A percentile compares a stretch with the other conserved stretches of the same genome.
Conservation (phyloP, 2,329 filamentous ascomycete genomes). For the Domatiomyces globalis region DNA sequence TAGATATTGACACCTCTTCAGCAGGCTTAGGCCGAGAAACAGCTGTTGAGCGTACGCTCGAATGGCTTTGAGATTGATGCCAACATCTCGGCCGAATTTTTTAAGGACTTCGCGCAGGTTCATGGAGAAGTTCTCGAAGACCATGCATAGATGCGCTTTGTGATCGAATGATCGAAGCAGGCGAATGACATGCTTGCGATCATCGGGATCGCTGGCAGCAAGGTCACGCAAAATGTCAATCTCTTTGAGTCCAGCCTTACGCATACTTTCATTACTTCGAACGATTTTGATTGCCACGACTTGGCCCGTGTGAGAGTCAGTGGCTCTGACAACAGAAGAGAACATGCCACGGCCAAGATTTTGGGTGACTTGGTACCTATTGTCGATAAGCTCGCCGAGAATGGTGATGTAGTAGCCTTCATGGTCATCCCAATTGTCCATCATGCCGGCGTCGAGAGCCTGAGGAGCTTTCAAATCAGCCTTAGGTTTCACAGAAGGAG, state of each 20-base stretch:
- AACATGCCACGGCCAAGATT: conserved; percentile 90
- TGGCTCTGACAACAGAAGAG: conserved; percentile 82
- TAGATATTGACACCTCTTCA: conserved; percentile 84
- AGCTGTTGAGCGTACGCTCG: conserved; percentile 86
- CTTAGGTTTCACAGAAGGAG: conserved; percentile 41
- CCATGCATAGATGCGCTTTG: conserved; percentile 89
- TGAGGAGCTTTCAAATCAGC: conserved; percentile 38
- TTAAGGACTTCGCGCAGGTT: conserved; percentile 89
- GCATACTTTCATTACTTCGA: conserved; percentile 85
- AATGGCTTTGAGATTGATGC: conserved; percentile 78
- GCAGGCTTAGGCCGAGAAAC: conserved; percentile 72
- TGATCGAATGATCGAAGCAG: conserved; percentile 82
- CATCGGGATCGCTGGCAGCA: conserved; percentile 68
- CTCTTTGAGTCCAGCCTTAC: conserved; percentile 82
- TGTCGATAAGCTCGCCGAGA: conserved; percentile 76
- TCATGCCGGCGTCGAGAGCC: conserved; percentile 55
- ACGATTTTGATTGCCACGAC: conserved; percentile 97
- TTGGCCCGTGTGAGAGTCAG: conserved; percentile 58
- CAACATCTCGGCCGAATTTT: conserved; percentile 88
- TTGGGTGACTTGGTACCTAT: conserved; percentile 76
- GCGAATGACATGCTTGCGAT: conserved; percentile 82
- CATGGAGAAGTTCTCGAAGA: conserved; percentile 85
- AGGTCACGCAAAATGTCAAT: conserved; percentile 85
- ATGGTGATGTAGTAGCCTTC: conserved; percentile 96
- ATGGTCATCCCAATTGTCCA: conserved; percentile 85